phyloP scores from a whole-genome alignment of 371 early-diverging fungal genomes.

The Mucor piriformis region DNA sequence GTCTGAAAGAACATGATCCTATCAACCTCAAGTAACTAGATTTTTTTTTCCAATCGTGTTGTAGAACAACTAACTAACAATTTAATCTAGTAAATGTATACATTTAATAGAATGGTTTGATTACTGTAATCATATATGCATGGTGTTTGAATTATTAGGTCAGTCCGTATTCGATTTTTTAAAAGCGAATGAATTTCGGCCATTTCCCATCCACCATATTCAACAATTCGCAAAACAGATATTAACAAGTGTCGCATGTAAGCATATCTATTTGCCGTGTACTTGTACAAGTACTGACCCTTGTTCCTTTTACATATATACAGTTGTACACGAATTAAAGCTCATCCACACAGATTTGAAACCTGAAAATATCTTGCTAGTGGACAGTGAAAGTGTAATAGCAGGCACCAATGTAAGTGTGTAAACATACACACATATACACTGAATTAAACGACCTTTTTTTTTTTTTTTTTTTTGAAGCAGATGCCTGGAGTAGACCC shows the following conservation, averaged over 20 bases:
- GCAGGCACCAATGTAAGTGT: constrained; percentile 24
- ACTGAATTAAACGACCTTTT: no score
- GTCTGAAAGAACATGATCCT: constrained; percentile 80
- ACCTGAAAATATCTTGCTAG: constrained; percentile 85
- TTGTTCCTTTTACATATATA: not conserved
- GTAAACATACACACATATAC: not conserved
- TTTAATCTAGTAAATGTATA: constrained; percentile 76
- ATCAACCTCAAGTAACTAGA: constrained; percentile 59
- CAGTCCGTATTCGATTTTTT: constrained; percentile 93
- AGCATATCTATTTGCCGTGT: not conserved
- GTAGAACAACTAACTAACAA: not conserved
- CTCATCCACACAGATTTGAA: constrained; percentile 95
- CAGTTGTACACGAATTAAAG: constrained; percentile 80
- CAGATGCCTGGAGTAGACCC: constrained; percentile 18
- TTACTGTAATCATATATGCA: constrained; percentile 91
- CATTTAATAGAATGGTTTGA: constrained; percentile 83
- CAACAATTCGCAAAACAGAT: constrained; percentile 82
- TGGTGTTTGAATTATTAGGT: constrained; percentile 93
- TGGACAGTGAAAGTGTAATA: constrained; percentile 35
- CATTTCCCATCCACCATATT: constrained; percentile 86
- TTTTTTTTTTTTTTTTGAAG: no score
- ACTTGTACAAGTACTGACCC: not conserved
- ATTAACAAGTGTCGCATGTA: constrained; percentile 76
- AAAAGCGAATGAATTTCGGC: constrained; percentile 85
- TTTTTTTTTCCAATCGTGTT: not conserved